These are phyloP conservation scores for Nigrograna mackinnonii DNA, from an alignment of 2,329 filamentous ascomycete genomes.

Conservation along the genomic window DNA sequence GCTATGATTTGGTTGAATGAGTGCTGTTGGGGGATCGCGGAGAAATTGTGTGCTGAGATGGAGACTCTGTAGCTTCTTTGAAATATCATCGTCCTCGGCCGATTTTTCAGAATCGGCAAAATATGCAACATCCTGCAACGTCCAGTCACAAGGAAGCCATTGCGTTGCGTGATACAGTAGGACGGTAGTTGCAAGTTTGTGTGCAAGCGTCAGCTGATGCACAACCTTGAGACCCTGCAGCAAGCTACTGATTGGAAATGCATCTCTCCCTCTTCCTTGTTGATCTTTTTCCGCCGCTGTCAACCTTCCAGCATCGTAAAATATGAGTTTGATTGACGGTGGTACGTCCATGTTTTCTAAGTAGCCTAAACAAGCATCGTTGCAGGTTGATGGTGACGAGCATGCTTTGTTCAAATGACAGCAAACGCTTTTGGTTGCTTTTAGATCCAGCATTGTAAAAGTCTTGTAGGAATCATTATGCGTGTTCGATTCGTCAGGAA, in stretches of 20 bases:
- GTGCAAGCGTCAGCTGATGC: conserved; percentile 8
- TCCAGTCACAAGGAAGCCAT: conserved; percentile 15
- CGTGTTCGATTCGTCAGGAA: no score
- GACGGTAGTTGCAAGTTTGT: conserved; percentile 11
- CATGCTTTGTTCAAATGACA: conserved; percentile 13
- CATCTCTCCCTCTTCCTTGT: background rate
- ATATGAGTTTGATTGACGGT: background rate
- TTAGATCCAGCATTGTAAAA: conserved; percentile 8
- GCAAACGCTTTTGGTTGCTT: conserved; percentile 11
- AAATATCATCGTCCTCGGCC: background rate
- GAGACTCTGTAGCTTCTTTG: background rate
- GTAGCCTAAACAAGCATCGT: conserved; percentile 10
- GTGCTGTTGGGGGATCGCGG: background rate
- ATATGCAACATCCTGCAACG: conserved; percentile 13
- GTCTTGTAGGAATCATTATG: no score
- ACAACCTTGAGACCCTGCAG: conserved; percentile 6
- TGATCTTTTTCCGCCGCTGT: background rate
- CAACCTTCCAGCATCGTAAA: background rate
- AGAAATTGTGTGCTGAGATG: conserved; percentile 1
- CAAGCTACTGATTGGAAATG: conserved; percentile 1
- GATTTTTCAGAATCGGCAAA: conserved; percentile 1
- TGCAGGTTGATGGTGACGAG: conserved; percentile 1
- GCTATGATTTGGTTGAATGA: background rate
- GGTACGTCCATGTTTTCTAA: conserved; percentile 5
- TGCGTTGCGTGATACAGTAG: conserved; percentile 15